phyloP scores from a whole-genome alignment of 2,329 filamentous ascomycete genomes.

The Sclerotinia glacialis region DNA sequence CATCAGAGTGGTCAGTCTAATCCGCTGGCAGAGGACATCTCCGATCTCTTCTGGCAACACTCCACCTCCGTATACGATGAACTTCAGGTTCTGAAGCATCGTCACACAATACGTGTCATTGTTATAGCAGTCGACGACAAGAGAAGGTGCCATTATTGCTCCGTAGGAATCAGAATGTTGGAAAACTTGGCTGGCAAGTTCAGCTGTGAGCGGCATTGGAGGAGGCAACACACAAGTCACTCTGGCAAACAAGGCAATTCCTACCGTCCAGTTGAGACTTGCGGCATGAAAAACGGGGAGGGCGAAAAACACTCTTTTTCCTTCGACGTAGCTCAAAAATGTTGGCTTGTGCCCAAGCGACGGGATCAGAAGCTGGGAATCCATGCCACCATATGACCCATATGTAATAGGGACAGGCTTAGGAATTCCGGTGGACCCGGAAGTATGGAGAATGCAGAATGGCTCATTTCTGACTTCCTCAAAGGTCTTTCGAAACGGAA shows the following conservation, averaged over 20 bases:
- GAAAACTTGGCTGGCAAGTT: slow-evolving; percentile 2
- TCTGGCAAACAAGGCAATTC: slow-evolving; percentile 5
- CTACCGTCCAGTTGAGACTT: slow-evolving; percentile 14
- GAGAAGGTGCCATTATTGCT: neutral
- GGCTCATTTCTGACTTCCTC: slow-evolving; percentile 40
- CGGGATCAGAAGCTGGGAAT: slow-evolving; percentile 4
- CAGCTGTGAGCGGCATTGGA: slow-evolving; percentile 10
- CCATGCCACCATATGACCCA: slow-evolving; percentile 24
- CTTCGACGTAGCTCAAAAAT: slow-evolving; percentile 5
- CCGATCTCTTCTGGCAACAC: slow-evolving; percentile 2
- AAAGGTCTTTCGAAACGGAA: slow-evolving; percentile 39
- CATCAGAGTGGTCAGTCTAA: slow-evolving; percentile 18
- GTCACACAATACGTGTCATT: slow-evolving; percentile 4
- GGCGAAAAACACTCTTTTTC: slow-evolving; percentile 11
- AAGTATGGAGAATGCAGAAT: slow-evolving; percentile 44
- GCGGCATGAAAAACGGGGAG: slow-evolving; percentile 17
- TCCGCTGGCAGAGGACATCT: slow-evolving; percentile 5
- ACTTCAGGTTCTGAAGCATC: slow-evolving; percentile 11
- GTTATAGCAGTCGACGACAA: slow-evolving; percentile 17
- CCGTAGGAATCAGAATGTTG: slow-evolving; percentile 2
- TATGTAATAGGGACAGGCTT: slow-evolving; percentile 43
- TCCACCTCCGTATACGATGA: slow-evolving; percentile 11
- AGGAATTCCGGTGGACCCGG: slow-evolving; percentile 44
- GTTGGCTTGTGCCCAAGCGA: slow-evolving; percentile 15
- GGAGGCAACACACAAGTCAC: slow-evolving; percentile 13